Base-by-base conservation (phyloP, 2,329 filamentous ascomycete species). In the Camillea tinctor region DNA sequence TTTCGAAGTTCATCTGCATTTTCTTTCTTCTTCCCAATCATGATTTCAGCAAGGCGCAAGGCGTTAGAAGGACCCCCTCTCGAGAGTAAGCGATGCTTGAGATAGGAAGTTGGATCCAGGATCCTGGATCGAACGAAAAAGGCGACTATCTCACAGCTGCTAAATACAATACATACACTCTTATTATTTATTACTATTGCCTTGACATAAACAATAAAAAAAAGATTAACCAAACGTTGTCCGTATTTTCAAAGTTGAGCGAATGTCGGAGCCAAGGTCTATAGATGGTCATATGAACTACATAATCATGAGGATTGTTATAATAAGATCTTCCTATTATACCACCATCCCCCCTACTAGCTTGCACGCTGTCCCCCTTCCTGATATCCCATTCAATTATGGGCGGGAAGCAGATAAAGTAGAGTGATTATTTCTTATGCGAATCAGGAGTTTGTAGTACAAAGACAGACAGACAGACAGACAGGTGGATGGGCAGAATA, bases 21-120 rank as follows among this genome's bases (percentile, higher is more conserved):
- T 69, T 67, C 8, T 30, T 30, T 30, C n/a, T n/a, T n/a, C n/a
- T n/a, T n/a, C 36, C 36, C 36, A 30, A 7, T 64, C 56, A 66
- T 69, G 66, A 69, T 71, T 72, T 72, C 63, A 76, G 75, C 74
- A 76, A 68, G 74, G 75, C 73, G 75, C 70, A 71, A 67, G 75
- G 73, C 70, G 62, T 70, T 72, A 53, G 60, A 54, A 26, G 48
- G 51, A 44, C 2, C 17, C 36, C 36, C 36, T n/a, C 36, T 6
- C 6, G 36, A 44, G 36, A 44, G 36, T 44, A 44, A 44, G 36
- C 36, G 17, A 15, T n/a, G 17, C 13, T 17, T 15, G 36, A 44
- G 36, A 44, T 44, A 44, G 6, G 36, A 44, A 44, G 36, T 44
- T 44, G 17, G 36, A n/a, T 44, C 13, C 36, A 44, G 36, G 11